Base-by-base conservation (phyloP, 306 rosid species). In the Rosa chinensis region DNA sequence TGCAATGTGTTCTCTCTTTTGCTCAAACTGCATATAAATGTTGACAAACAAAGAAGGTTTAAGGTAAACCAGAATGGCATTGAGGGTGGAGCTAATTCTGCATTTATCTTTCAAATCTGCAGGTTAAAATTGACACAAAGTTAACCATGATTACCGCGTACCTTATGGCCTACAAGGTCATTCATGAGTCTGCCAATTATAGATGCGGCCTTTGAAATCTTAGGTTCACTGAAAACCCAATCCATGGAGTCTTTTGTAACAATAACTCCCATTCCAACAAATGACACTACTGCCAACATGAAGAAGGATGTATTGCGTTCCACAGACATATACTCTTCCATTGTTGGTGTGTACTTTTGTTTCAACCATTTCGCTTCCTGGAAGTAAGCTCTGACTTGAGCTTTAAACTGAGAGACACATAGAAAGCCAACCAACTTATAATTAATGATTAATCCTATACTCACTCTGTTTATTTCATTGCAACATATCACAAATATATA, bases 181-280 rank as follows among this genome's bases (percentile, higher is more conserved):
- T 78, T 4, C 55, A 40, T n/a, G 16, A 76, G 78, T 28, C 83
- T 72, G 66, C 6, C 1, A 49, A 62, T 49, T 12, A 73, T 5
- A 8, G 62, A 35, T 40, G 78, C 25, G 0, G 73, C 66, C 18
- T 12, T 62, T 16, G 50, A 0, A 48, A 79, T 47, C 59, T 79
- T 79, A 0, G 83, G 83, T 1, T 73, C 50, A 18, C 17, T 52
- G 28, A n/a, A 47, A 2, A 63, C 13, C 67, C 78, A 72, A 35
- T 79, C 73, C 40, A 62, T 35, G 11, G 45, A 71, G 10, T 73
- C 73, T 28, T 73, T 13, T 8, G 23, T 79, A 4, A 48, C 73
- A 79, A 73, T 42, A 6, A 49, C 28, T 9, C 77, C 82, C 80
- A 82, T 50, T 9, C 86, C 69, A 63, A 63, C 10, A 63, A 63